Percentiles rank a stretch among this genome's conserved stretches.
These are phyloP conservation scores for Arthrinium puccinioides DNA, from an alignment of 2,329 filamentous ascomycete species.

Conservation along the genomic window DNA sequence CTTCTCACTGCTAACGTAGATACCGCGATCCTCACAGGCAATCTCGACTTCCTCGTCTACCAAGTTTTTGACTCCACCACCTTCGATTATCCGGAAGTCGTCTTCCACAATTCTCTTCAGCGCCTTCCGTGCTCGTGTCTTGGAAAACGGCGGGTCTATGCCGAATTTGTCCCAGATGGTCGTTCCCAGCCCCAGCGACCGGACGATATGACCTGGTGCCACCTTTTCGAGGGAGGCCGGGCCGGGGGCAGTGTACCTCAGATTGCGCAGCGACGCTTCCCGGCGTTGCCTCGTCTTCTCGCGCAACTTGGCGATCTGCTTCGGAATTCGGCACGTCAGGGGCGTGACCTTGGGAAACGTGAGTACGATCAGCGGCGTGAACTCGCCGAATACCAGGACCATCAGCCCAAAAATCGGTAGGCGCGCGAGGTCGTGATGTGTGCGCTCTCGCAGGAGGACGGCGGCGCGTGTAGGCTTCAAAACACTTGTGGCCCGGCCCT, in stretches of 20 bases:
- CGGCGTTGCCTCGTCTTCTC: slow-evolving; percentile 46
- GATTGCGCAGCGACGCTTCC: slow-evolving; percentile 36
- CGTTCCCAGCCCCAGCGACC: slow-evolving; percentile 29
- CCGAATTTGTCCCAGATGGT: slow-evolving; percentile 43
- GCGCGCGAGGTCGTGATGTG: slow-evolving; percentile 64
- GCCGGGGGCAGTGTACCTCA: slow-evolving; percentile 23
- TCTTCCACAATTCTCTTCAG: slow-evolving; percentile 62
- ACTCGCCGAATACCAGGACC: slow-evolving; percentile 73
- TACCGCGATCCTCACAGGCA: slow-evolving; percentile 64
- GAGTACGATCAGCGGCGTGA: slow-evolving; percentile 74
- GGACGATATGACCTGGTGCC: slow-evolving; percentile 16
- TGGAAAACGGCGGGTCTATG: slow-evolving; percentile 45
- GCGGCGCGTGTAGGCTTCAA: slow-evolving; percentile 52
- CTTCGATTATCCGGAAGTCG: slow-evolving; percentile 57
- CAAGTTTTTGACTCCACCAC: slow-evolving; percentile 54
- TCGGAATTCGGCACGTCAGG: slow-evolving; percentile 73
- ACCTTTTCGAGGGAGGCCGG: not conserved
- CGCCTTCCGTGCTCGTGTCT: slow-evolving; percentile 40
- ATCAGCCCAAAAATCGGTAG: slow-evolving; percentile 73
- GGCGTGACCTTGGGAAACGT: slow-evolving; percentile 67
- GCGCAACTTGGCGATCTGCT: slow-evolving; percentile 56
- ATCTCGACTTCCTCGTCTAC: slow-evolving; percentile 58
- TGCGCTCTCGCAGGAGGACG: slow-evolving; percentile 63
- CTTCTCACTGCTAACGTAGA: slow-evolving; percentile 48
- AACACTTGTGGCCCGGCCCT: slow-evolving; percentile 38